Evolutionary conservation across 2,329 filamentous ascomycete species (phyloP).

Genomic region (Herpotrichia juniperi): DNA sequence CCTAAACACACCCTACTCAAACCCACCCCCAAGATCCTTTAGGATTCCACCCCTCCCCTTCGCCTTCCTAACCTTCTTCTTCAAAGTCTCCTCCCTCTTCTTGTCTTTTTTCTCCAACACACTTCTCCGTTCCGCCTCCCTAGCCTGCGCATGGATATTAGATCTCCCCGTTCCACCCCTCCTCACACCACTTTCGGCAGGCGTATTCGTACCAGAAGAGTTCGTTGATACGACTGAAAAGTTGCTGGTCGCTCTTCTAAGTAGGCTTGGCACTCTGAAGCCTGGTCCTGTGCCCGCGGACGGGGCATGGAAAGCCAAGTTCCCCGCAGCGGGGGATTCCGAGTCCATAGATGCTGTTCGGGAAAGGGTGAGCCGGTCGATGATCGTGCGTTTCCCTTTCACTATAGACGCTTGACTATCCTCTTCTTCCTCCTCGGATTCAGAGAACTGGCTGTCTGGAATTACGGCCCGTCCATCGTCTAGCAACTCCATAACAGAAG

Average conservation of each 20-base stretch:
- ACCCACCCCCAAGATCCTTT: constrained; percentile 39
- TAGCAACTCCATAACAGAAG: constrained; percentile 82
- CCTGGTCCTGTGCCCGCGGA: constrained; percentile 41
- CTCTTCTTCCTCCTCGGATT: constrained; percentile 50
- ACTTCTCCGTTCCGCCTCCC: constrained; percentile 62
- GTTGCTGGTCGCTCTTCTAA: constrained; percentile 73
- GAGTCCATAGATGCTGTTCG: constrained; percentile 47
- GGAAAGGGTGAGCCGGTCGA: constrained; percentile 77
- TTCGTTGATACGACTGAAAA: constrained; percentile 40
- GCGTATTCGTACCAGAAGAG: constrained; percentile 37
- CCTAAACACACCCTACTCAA: constrained; percentile 31
- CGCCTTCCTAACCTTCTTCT: constrained; percentile 47
- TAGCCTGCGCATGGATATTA: constrained; percentile 64
- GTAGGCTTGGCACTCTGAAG: constrained; percentile 73
- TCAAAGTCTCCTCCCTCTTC: constrained; percentile 56
- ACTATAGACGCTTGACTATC: constrained; percentile 33
- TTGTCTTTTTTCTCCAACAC: constrained; percentile 59
- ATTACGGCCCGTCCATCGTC: constrained; percentile 66
- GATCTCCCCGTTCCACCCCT: constrained; percentile 63
- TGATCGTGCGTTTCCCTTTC: constrained; percentile 60
- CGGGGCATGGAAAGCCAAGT: constrained; percentile 62
- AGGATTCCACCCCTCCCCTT: constrained; percentile 41
- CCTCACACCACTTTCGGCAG: constrained; percentile 45
- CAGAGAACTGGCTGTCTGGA: constrained; percentile 56
- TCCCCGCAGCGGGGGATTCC: constrained; percentile 31